Conservation (phyloP, 1,284 basidiomycete species). For the Ustilago sp. region DNA sequence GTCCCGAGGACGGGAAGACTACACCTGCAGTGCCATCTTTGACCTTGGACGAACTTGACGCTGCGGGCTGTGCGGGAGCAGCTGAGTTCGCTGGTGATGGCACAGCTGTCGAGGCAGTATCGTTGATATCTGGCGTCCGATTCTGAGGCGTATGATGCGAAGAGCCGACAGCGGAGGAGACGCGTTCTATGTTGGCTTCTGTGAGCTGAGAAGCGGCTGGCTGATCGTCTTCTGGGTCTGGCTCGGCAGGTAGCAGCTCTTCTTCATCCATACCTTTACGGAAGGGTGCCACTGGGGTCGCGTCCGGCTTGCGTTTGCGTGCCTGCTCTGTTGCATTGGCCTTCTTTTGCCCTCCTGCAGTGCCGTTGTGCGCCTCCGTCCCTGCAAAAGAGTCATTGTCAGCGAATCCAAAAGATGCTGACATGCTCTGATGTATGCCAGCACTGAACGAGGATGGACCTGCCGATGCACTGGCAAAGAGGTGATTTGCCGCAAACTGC, state of each 20-base stretch:
- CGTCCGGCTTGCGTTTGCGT: conserved; percentile 27
- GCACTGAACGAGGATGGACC: conserved; percentile 28
- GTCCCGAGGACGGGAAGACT: conserved; percentile 28
- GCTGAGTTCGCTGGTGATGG: conserved; percentile 12
- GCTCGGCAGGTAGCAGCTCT: conserved; percentile 30
- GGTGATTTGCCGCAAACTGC: conserved; percentile 63
- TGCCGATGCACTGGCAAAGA: conserved; percentile 53
- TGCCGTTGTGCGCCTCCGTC: conserved; percentile 2
- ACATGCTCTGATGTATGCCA: conserved; percentile 21
- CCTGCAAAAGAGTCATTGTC: conserved; percentile 18
- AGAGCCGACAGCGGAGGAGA: conserved; percentile 3
- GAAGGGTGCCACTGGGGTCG: conserved; percentile 53
- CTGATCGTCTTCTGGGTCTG: conserved; percentile 43
- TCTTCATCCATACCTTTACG: conserved; percentile 61
- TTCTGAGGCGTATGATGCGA: conserved; percentile 4
- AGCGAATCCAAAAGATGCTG: conserved; percentile 19
- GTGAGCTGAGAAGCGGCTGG: conserved; percentile 18
- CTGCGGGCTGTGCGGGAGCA: background rate
- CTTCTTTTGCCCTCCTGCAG: background rate
- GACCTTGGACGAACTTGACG: conserved; percentile 8
- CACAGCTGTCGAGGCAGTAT: background rate
- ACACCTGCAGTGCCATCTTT: conserved; percentile 15
- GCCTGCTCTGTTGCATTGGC: background rate
- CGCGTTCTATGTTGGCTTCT: conserved; percentile 1
- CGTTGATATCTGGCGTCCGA: conserved; percentile 2